A percentile compares a stretch with the other conserved stretches of the same genome.
phyloP scores from a whole-genome alignment of 2,329 filamentous ascomycete species.

The Aspergillus ibericus region DNA sequence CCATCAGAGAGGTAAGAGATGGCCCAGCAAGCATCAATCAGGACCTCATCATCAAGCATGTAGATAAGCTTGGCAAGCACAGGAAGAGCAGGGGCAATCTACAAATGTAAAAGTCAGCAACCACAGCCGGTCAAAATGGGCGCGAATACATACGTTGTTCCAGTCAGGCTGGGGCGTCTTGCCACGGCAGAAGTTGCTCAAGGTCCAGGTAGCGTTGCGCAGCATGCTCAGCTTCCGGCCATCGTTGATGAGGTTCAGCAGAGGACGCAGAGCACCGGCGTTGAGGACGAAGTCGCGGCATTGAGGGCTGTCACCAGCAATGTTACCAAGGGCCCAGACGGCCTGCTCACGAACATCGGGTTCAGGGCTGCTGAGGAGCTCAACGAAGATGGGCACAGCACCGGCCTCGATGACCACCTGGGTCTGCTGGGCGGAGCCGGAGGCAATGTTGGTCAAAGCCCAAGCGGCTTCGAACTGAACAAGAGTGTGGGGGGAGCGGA shows the following conservation, averaged over 20 bases:
- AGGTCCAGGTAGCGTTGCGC: constrained; percentile 95
- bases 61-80: constrained; percentile 97
- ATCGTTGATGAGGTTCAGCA: constrained; percentile 86
- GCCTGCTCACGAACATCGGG: constrained; percentile 97
- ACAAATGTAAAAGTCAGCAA: constrained; percentile 15
- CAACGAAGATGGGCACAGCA: constrained; percentile 96
- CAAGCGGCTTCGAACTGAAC: constrained; percentile 99
- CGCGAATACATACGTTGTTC: constrained; percentile 70
- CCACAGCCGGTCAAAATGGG: neutral
- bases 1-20: constrained; percentile 98
- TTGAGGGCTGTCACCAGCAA: constrained; percentile 95
- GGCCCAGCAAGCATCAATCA: constrained; percentile 99
- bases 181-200: constrained; percentile 99
- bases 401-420: constrained; percentile 98
- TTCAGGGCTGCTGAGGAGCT: constrained; percentile 91
- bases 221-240: constrained; percentile 99
- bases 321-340: constrained; percentile 97
- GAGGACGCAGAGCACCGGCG: constrained; percentile 85
- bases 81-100: constrained; percentile 93
- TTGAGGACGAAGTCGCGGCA: constrained; percentile 96
- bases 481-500: constrained; percentile 93
- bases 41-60: constrained; percentile 94
- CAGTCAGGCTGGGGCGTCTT: constrained; percentile 99
- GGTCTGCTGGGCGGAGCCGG: constrained; percentile 93
- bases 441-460: constrained; percentile 99